Evolutionary conservation across 768 basidiomycete genomes (phyloP), one percentile per base, ranked within the genome.

Genomic region (Suillus decipiens): DNA sequence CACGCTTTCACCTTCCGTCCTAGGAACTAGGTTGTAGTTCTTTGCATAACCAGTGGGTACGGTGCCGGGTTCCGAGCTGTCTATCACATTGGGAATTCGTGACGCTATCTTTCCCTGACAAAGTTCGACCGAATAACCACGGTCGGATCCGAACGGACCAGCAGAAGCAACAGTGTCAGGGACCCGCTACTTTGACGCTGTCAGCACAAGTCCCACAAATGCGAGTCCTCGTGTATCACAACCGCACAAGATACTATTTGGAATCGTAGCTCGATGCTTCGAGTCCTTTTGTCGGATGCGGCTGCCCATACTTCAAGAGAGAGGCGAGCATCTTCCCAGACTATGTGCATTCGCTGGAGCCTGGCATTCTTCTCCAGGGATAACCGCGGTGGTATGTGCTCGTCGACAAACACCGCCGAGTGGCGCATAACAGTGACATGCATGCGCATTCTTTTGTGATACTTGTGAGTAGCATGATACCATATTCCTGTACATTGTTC

Each of bases 241-340:
- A 17, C 50, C 1, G 11, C n/a, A 22, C 31, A 5, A 33, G 31
- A 19, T 31, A 10, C 28, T 19, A 33, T 33, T 53, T 31, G 31
- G 28, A 11, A n/a, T 34, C 33, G 34, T 6, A n/a, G 11, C 34
- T 24, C 48, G 24, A 50, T 28, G 19, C 17, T 6, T 33, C 19
- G 10, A 53, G 28, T 31, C 19, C 19, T 33, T 28, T 50, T 31
- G 3, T 50, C 24, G 28, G 3, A 28, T 28, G 47, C 12, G 28
- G 48, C 24, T 48, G 3, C 7, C 3, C 48, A 28, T 24, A 28
- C 7, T 28, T 22, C 4, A 5, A 17, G 9, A 31, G 15, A 31
- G 28, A 51, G n/a, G n/a, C n/a, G n/a, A n/a, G n/a, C 19, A n/a
- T 53, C 51, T 53, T 53, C 51, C 31, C 31, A 53, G 28, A 31